A percentile compares a stretch with the other conserved stretches of the same genome.
Conservation (phyloP, 139 green algal genomes). For the Coccomyxa sp. region DNA sequence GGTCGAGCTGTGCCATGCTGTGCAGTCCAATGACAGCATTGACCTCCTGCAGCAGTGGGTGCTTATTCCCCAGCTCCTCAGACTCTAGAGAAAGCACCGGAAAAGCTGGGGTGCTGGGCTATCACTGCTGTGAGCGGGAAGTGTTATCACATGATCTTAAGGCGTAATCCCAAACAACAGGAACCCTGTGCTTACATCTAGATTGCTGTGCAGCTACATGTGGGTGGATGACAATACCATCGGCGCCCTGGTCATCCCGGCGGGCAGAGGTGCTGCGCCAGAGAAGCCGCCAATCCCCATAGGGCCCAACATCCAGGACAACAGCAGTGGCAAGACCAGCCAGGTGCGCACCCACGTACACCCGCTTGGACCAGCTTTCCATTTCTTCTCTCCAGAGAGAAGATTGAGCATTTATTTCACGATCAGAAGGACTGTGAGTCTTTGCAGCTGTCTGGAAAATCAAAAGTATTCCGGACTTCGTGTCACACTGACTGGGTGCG, state of each 20-base stretch:
- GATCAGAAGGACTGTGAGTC: not conserved
- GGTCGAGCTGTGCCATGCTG: too few relatives aligned
- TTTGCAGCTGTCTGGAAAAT: too few relatives aligned
- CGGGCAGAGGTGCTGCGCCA: constrained; percentile 24
- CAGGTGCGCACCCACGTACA: not conserved
- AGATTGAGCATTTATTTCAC: not conserved
- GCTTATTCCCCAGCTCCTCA: too few relatives aligned
- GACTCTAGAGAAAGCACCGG: too few relatives aligned
- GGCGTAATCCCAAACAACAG: too few relatives aligned
- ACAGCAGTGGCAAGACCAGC: constrained; percentile 41
- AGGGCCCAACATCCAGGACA: constrained; percentile 84
- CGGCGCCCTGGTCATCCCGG: constrained; percentile 58
- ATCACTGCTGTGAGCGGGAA: too few relatives aligned
- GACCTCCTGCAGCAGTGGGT: too few relatives aligned
- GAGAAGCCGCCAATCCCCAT: constrained; percentile 38
- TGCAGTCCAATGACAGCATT: too few relatives aligned
- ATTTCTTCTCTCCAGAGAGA: not conserved
- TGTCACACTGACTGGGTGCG: too few relatives aligned
- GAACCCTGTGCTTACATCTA: not conserved
- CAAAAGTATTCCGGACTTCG: too few relatives aligned
- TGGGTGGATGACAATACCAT: constrained; percentile 86
- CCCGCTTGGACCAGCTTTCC: not conserved
- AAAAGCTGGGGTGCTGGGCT: too few relatives aligned
- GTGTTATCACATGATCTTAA: too few relatives aligned
- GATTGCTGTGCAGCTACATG: constrained; percentile 43